Conservation (phyloP, 2,329 filamentous ascomycete species). For the Trichophyton rubrum region DNA sequence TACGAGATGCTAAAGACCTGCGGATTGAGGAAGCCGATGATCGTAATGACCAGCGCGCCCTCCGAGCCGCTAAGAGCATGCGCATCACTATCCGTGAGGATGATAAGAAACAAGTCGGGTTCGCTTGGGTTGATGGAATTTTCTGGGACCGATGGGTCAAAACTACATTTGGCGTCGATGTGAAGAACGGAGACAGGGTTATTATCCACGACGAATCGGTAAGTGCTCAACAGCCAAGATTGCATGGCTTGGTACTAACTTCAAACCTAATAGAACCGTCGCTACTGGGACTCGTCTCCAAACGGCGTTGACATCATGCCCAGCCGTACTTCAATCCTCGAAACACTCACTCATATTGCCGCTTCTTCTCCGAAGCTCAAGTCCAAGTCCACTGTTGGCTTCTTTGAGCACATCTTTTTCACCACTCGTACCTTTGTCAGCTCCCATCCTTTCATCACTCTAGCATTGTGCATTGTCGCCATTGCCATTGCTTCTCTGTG, state of each 20-base stretch:
- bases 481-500: constrained; percentile 24
- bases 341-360: constrained; percentile 51
- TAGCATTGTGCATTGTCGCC: constrained; percentile 28
- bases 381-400: constrained; percentile 38
- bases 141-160: constrained; percentile 97
- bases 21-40: constrained; percentile 95
- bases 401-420: constrained; percentile 37
- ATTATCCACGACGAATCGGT: constrained; percentile 97
- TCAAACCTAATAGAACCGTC: constrained; percentile 52
- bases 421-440: constrained; percentile 31
- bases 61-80: constrained; percentile 79
- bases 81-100: constrained; percentile 81
- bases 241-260: background rate
- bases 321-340: constrained; percentile 78
- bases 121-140: constrained; percentile 92
- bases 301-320: constrained; percentile 84
- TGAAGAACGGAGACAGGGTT: constrained; percentile 73
- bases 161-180: constrained; percentile 86
- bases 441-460: constrained; percentile 33
- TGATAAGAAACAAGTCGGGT: constrained; percentile 76
- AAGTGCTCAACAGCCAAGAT: constrained; percentile 24
- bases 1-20: constrained; percentile 87
- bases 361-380: constrained; percentile 36
- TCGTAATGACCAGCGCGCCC: constrained; percentile 73
- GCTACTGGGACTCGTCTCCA: constrained; percentile 87